Evolutionary conservation across 2,329 filamentous ascomycete species (phyloP).

Genomic region (Thielaviopsis cerberus): DNA sequence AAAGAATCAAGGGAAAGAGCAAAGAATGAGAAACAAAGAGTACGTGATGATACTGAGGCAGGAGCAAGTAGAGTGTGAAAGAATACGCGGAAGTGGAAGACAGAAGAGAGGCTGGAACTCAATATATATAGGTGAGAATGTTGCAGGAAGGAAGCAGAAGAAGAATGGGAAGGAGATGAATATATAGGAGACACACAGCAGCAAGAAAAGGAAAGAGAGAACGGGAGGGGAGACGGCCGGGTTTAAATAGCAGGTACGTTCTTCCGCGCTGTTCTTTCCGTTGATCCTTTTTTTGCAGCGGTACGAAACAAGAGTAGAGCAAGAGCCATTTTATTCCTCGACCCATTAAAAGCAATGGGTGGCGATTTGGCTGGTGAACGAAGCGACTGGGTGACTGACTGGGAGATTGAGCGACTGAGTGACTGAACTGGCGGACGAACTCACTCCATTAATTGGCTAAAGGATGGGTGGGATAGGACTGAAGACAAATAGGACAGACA

Average conservation of each 20-base stretch:
- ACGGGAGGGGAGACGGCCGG: background rate
- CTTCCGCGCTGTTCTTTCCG: background rate
- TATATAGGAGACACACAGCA: background rate
- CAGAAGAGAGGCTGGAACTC: background rate
- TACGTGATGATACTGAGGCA: background rate
- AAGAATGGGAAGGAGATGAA: background rate
- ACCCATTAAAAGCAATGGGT: background rate
- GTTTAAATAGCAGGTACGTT: background rate
- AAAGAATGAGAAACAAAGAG: background rate
- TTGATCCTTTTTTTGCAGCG: background rate
- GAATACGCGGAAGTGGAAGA: too few relatives aligned
- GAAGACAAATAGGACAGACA: background rate
- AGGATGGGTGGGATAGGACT: background rate
- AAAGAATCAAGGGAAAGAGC: background rate
- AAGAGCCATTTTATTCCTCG: background rate
- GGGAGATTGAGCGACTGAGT: too few relatives aligned
- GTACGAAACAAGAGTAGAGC: background rate
- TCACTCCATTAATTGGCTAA: too few relatives aligned
- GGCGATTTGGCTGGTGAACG: background rate
- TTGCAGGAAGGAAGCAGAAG: background rate
- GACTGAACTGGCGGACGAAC: too few relatives aligned
- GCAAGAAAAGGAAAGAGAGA: background rate
- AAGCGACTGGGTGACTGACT: background rate
- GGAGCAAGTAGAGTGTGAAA: background rate
- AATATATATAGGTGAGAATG: background rate